These are phyloP conservation scores for Suillus bovinus DNA, from an alignment of 768 basidiomycete species.

Conservation along the genomic window DNA sequence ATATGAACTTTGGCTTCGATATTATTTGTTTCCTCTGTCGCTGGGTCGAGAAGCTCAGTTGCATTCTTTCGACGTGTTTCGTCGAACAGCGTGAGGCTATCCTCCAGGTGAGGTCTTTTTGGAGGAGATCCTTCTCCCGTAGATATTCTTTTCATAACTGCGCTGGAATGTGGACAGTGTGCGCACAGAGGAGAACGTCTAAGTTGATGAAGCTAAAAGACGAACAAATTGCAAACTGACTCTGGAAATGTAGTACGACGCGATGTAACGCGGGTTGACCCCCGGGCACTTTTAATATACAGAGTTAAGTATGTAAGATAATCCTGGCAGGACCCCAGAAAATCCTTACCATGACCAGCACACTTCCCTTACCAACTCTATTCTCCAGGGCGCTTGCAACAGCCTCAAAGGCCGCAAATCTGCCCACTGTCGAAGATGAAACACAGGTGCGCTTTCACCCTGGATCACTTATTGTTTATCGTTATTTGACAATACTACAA, in stretches of 20 bases:
- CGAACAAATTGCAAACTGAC: background rate
- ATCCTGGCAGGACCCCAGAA: conserved; percentile 7
- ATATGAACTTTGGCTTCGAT: conserved; percentile 45
- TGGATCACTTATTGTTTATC: background rate
- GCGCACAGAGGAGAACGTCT: background rate
- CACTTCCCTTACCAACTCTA: conserved; percentile 36
- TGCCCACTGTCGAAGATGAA: conserved; percentile 43
- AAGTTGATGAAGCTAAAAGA: background rate
- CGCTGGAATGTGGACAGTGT: background rate
- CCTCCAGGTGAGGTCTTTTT: conserved; percentile 5
- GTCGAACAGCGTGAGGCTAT: conserved; percentile 20
- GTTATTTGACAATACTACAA: conserved; percentile 14
- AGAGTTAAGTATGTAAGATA: background rate
- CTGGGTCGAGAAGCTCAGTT: conserved; percentile 33
- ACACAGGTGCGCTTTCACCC: conserved; percentile 40
- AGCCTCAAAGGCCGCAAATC: conserved; percentile 37
- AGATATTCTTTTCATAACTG: conserved; percentile 9
- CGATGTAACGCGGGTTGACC: conserved; percentile 15
- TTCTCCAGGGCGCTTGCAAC: conserved; percentile 42
- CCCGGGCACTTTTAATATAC: conserved; percentile 2
- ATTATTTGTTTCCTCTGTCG: conserved; percentile 37
- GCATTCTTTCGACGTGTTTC: conserved; percentile 29
- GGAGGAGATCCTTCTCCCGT: conserved; percentile 1
- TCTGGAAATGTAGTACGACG: too few species aligned
- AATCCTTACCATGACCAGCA: conserved; percentile 13